These are phyloP conservation scores for Phytophthora fragariae DNA, from an alignment of 352 stramenopile species.

Conservation along the genomic window DNA sequence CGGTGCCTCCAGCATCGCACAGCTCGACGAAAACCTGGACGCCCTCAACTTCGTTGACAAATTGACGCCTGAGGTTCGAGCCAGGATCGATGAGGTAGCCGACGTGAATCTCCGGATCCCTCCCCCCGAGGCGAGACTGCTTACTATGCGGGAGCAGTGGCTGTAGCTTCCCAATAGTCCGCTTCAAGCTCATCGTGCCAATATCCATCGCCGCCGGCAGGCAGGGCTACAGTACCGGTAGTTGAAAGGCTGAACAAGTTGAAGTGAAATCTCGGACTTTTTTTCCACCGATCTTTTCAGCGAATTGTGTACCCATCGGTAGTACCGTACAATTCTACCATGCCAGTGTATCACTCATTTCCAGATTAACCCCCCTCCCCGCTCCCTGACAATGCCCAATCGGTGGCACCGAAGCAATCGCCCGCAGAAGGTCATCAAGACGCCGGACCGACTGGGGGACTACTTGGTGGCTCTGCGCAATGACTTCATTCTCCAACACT, in stretches of 20 bases:
- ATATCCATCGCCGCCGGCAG: no score
- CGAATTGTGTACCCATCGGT: not conserved
- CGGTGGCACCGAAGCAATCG: slow-evolving; percentile 22
- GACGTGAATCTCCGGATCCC: slow-evolving; percentile 32
- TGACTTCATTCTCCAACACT: not conserved
- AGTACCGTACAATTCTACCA: no score
- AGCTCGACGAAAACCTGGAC: slow-evolving; percentile 66
- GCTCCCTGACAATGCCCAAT: slow-evolving; percentile 3
- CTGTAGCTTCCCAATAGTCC: slow-evolving; percentile 3
- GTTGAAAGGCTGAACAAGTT: not conserved
- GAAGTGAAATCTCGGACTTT: not conserved
- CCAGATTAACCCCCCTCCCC: not conserved
- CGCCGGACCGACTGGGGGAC: slow-evolving; percentile 30
- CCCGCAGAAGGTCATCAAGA: slow-evolving; percentile 12
- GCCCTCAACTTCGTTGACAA: slow-evolving; percentile 52
- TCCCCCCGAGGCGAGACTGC: slow-evolving; percentile 19
- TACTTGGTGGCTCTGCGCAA: slow-evolving; percentile 36
- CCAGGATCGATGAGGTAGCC: slow-evolving; percentile 56
- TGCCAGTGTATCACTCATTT: not conserved
- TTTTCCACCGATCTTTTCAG: not conserved
- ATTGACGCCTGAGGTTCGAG: slow-evolving; percentile 57
- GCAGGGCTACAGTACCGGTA: no score
- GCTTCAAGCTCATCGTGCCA: no score
- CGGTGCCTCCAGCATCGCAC: slow-evolving; percentile 55
- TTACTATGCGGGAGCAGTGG: slow-evolving; percentile 30